These are phyloP conservation scores for Mortierella alpina DNA, from an alignment of 192 early-diverging fungal species.

Conservation along the genomic window DNA sequence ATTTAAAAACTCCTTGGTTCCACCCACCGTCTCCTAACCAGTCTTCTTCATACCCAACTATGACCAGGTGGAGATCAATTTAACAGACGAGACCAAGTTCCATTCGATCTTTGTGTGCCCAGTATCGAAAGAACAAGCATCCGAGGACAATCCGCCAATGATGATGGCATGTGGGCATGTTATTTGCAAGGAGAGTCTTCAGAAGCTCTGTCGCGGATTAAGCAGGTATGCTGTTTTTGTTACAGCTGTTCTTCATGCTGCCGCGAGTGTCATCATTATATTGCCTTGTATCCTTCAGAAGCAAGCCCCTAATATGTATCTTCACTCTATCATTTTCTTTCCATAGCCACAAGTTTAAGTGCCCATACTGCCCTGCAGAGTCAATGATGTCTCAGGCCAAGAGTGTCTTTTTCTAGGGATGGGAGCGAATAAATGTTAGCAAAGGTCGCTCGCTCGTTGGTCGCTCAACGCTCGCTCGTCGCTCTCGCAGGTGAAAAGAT, in stretches of 20 bases:
- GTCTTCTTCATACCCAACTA: neutral
- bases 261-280: neutral
- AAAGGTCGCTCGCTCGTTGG: no score
- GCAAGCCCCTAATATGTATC: neutral
- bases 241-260: no score
- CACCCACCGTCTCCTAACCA: no score
- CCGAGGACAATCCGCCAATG: constrained; percentile 96
- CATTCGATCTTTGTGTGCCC: constrained; percentile 98
- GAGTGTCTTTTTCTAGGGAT: constrained; percentile 78
- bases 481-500: no score
- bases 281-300: no score
- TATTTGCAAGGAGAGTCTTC: constrained; percentile 90
- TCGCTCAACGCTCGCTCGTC: no score
- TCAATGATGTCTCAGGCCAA: constrained; percentile 81
- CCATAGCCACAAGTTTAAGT: constrained; percentile 83
- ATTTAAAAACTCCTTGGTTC: neutral
- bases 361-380: constrained; percentile 96
- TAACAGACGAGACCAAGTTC: constrained; percentile 86
- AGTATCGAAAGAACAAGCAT: constrained; percentile 94
- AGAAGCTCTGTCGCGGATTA: constrained; percentile 78
- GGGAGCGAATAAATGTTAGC: no score
- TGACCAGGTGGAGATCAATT: constrained; percentile 83
- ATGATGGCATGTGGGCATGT: constrained; percentile 98
- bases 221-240: constrained; percentile 51
- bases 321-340: constrained; percentile 2